Evolutionary conservation across 202 grass and related monocot genomes (phyloP).

Genomic region (Saccharum hybrid): DNA sequence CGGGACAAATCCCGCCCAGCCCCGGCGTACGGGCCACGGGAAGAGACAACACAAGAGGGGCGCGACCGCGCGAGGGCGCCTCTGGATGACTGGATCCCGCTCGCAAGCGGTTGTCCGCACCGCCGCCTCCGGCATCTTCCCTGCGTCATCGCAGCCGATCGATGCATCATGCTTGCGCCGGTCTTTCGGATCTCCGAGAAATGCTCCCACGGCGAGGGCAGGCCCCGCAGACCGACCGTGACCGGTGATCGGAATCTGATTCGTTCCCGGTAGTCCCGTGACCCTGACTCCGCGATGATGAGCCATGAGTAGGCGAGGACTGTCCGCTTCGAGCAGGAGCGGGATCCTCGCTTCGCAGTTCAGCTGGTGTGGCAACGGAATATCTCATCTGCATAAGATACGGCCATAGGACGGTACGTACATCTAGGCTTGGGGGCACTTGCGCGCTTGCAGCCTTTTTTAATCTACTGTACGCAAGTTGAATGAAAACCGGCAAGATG

Average conservation of each 20-base stretch:
- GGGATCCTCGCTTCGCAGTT: background rate
- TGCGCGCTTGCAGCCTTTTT: too few relatives aligned
- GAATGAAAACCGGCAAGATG: slow-evolving; percentile 31
- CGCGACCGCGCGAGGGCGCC: too few relatives aligned
- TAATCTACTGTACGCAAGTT: too few relatives aligned
- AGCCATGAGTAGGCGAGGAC: background rate
- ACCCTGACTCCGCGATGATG: background rate
- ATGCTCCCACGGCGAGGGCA: background rate
- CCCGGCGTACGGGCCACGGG: slow-evolving; percentile 26
- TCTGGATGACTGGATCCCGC: too few relatives aligned
- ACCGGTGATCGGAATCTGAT: background rate
- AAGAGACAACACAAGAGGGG: slow-evolving; percentile 36
- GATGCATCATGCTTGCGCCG: background rate
- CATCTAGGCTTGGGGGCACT: too few relatives aligned
- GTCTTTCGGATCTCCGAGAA: slow-evolving; percentile 10
- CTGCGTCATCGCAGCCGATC: slow-evolving; percentile 31
- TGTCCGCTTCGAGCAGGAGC: background rate
- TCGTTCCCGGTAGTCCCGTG: background rate
- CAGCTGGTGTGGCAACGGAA: slow-evolving; percentile 7
- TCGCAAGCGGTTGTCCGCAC: slow-evolving; percentile 36
- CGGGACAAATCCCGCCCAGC: background rate
- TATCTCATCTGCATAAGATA: slow-evolving; percentile 13
- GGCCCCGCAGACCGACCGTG: background rate
- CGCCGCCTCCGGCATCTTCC: slow-evolving; percentile 1
- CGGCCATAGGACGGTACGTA: slow-evolving; percentile 8